Evolutionary conservation across 306 rosid genomes (phyloP).

Genomic region (Dryas drummondii): DNA sequence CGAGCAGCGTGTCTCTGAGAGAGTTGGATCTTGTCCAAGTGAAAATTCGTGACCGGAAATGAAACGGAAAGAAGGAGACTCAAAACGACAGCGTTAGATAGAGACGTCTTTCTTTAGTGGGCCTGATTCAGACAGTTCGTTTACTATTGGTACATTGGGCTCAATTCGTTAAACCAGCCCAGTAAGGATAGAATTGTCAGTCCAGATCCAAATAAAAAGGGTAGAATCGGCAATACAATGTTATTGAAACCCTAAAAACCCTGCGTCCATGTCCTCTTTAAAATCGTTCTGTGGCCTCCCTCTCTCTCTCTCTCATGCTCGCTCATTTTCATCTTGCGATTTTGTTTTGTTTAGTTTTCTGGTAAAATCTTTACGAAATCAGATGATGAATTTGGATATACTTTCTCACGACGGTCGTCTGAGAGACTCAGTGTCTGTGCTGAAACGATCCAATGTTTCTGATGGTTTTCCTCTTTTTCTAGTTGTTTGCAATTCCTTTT

Average conservation of each 20-base stretch:
- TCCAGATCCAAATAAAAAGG: neutral
- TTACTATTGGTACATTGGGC: no score
- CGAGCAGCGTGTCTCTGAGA: neutral
- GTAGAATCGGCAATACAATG: neutral
- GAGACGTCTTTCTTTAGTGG: neutral
- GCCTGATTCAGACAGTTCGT: neutral
- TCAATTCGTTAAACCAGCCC: no score
- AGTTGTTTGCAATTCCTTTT: neutral
- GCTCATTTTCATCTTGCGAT: no score
- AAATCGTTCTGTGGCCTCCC: neutral
- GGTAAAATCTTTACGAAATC: neutral
- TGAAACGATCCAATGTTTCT: constrained; percentile 50
- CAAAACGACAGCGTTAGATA: neutral
- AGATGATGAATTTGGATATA: constrained; percentile 51
- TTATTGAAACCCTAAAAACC: constrained; percentile 13
- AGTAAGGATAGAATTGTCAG: no score
- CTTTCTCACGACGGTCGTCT: constrained; percentile 67
- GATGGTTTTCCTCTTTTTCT: constrained; percentile 17
- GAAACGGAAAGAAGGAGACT: neutral
- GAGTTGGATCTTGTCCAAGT: neutral
- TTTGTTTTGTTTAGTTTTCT: no score
- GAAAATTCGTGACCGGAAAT: neutral
- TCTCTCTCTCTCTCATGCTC: no score
- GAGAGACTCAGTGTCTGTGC: constrained; percentile 39
- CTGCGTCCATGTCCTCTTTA: neutral